Evolutionary conservation across 2,329 filamentous ascomycete species (phyloP).

Genomic region (Emmonsiellopsis sp.): DNA sequence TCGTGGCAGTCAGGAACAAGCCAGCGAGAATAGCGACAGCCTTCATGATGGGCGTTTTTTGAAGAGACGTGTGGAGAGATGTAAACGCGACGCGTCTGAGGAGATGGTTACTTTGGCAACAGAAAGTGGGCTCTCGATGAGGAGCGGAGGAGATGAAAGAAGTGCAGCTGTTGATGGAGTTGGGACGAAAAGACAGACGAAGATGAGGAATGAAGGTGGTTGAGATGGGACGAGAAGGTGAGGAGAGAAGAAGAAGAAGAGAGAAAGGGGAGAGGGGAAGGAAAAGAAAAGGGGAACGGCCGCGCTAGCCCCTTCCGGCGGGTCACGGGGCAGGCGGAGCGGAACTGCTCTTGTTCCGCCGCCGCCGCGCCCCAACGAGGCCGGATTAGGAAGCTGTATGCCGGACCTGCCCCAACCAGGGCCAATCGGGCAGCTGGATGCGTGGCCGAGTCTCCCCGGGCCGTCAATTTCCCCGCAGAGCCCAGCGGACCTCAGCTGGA

Average conservation of each 20-base stretch:
- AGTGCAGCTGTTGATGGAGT: neutral
- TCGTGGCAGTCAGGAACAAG: neutral
- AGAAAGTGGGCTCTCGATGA: neutral
- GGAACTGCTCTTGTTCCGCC: neutral
- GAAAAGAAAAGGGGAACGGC: neutral
- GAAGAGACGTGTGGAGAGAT: neutral
- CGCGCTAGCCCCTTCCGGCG: neutral
- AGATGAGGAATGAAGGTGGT: neutral
- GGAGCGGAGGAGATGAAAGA: neutral
- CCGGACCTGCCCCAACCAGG: too few relatives aligned
- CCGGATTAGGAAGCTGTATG: too few relatives aligned
- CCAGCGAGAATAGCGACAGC: neutral
- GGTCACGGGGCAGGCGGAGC: neutral
- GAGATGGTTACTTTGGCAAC: neutral
- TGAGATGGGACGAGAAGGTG: neutral
- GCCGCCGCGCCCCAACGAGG: too few relatives aligned
- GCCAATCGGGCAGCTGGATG: too few relatives aligned
- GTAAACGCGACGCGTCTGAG: neutral
- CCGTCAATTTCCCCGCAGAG: too few relatives aligned
- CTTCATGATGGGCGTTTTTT: neutral
- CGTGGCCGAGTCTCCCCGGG: too few relatives aligned
- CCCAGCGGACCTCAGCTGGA: too few relatives aligned
- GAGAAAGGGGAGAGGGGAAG: neutral
- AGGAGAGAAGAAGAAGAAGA: neutral
- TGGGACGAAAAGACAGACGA: neutral